Evolutionary conservation across 257 asterid genomes (phyloP).

Genomic region (Fraxinus quadrangulata): DNA sequence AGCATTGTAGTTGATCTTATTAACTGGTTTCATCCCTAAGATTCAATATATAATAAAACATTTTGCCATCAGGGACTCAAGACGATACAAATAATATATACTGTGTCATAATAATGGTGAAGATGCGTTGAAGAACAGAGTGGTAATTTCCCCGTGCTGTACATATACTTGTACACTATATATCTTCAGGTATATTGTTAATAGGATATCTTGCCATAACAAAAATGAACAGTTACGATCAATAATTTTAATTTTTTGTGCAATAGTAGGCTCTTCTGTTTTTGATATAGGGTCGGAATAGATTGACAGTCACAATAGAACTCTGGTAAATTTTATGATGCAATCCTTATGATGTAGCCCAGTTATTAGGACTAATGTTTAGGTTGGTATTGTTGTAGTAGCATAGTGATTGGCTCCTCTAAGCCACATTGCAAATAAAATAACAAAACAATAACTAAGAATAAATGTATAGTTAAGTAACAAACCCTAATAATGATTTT

Average conservation of each 20-base stretch:
- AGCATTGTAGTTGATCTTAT: background rate
- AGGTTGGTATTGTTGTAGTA: background rate
- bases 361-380: background rate
- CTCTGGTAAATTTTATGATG: background rate
- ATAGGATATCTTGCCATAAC: background rate
- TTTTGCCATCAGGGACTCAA: background rate
- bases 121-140: background rate
- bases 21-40: background rate
- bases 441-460: background rate
- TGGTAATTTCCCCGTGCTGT: background rate
- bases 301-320: background rate
- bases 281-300: background rate
- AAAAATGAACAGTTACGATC: background rate
- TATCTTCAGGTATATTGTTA: background rate
- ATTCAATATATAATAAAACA: no score
- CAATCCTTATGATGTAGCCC: background rate
- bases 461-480: conserved; percentile 20
- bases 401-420: background rate
- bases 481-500: conserved; percentile 82
- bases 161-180: no score
- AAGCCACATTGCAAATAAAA: background rate
- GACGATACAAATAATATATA: no score
- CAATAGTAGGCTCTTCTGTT: background rate
- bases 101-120: background rate
- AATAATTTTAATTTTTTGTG: background rate